Conservation (phyloP, 257 asterid genomes). For the Euphrasia confusa region DNA sequence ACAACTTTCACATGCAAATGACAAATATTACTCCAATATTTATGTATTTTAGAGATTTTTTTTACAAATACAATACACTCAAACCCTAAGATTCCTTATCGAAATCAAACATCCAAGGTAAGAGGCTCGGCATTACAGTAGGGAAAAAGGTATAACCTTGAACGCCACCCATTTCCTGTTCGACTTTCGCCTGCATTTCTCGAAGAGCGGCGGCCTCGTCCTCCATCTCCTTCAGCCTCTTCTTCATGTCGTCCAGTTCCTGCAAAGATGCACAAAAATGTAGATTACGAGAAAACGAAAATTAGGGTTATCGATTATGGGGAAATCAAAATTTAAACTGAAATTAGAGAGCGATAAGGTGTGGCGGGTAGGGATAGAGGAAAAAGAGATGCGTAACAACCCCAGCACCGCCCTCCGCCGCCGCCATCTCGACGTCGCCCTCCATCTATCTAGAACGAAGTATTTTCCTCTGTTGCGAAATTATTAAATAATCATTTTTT, state of each 20-base stretch:
- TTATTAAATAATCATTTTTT: background rate
- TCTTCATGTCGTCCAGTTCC: slow-evolving; percentile 78
- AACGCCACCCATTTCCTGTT: slow-evolving; percentile 66
- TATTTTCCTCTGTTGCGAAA: slow-evolving; percentile 9
- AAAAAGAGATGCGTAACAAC: slow-evolving; percentile 27
- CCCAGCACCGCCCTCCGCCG: slow-evolving; percentile 44
- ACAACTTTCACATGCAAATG: background rate
- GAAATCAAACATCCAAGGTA: background rate
- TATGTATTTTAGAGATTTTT: too few species aligned
- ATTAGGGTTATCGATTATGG: slow-evolving; percentile 37
- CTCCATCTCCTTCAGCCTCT: slow-evolving; percentile 81
- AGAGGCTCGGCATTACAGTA: background rate
- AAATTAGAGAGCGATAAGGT: background rate
- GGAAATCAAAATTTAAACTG: background rate
- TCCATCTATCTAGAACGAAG: slow-evolving; percentile 33
- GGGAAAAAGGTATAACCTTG: slow-evolving; percentile 45
- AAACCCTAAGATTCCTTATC: background rate
- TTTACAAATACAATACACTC: too few species aligned
- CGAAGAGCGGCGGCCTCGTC: slow-evolving; percentile 80
- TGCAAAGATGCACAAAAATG: slow-evolving; percentile 22
- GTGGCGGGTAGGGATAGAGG: background rate
- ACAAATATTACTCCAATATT: background rate
- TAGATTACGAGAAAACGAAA: background rate
- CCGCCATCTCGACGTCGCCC: slow-evolving; percentile 71
- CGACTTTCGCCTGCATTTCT: slow-evolving; percentile 76